Base-by-base conservation (phyloP, 2,329 filamentous ascomycete genomes). In the Penicillium sp. region DNA sequence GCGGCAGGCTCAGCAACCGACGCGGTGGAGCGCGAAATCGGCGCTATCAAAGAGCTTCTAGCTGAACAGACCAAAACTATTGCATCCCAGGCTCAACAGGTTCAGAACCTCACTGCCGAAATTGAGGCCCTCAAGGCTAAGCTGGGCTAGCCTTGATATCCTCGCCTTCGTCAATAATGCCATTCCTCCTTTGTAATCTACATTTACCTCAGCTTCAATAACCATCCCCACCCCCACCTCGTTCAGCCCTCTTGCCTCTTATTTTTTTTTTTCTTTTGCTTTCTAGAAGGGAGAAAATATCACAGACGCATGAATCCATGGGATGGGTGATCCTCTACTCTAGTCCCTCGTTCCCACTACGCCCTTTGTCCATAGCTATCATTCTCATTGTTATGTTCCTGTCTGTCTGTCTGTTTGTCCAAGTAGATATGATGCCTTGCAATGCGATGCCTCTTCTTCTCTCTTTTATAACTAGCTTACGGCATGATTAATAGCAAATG, bases 101-200 rank as follows among this genome's bases (percentile, higher is more conserved):
- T 96, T 69, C 84, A 84, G 54, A 82, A 84, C 30, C 80, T 96
- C 52, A 86, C 90, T 3, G 78, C 82, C 31, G 91, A 96, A 76
- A 89, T 96, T 15, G 92, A 95, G 73, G 85, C 86, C 17, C 83
- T 97, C 69, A 96, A 96, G 85, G 87, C 87, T 78, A 90, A 88
- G 76, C 84, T 93, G 62, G 86, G 85, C 61, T 78, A 73, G 67
- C 65, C 66, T 58, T 55, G 17, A 58, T 60, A 26, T 53, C 13
- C 45, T 23, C 49, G 48, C 31, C 17, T 31, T 30, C 31, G 35
- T 23, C 51, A 9, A 7, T 44, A 31, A 9, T 45, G 52, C 17
- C 46, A 26, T 38, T 38, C 26, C 31, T 54, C 47, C 56, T 50
- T n/a, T 51, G 52, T 60, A 55, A 15, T 60, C 31, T 60, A 48